phyloP scores from a whole-genome alignment of 2,329 filamentous ascomycete species.

The Penicillium sclerotigenum region DNA sequence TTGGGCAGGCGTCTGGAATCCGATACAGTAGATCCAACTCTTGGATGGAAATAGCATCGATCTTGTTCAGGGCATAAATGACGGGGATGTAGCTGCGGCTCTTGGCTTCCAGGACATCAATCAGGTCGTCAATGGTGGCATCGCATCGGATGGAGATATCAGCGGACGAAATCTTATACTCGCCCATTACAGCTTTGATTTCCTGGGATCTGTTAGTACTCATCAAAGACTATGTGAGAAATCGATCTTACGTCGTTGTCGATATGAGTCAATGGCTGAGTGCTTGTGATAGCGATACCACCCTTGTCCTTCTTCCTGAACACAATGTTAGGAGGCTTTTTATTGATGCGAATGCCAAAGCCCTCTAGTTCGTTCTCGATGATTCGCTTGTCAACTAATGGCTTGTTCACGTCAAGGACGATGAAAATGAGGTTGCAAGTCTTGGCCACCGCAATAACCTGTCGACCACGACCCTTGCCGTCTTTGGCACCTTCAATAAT shows the following conservation, averaged over 20 bases:
- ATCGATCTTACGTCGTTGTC: constrained; percentile 63
- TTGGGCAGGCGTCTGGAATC: constrained; percentile 94
- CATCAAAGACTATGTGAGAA: background rate
- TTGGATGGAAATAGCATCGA: constrained; percentile 96
- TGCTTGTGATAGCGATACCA: constrained; percentile 93
- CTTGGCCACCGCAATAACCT: constrained; percentile 98
- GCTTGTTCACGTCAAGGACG: constrained; percentile 97
- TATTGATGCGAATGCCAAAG: constrained; percentile 97
- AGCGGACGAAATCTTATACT: constrained; percentile 94
- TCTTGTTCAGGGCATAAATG: constrained; percentile 98
- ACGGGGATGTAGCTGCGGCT: constrained; percentile 97
- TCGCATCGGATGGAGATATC: constrained; percentile 98
- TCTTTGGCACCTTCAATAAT: constrained; percentile 99
- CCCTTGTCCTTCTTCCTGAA: constrained; percentile 99
- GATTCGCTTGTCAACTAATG: constrained; percentile 90
- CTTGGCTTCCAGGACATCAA: constrained; percentile 92
- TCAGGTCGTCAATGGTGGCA: constrained; percentile 93
- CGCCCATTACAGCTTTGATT: constrained; percentile 95
- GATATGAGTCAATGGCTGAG: constrained; percentile 86
- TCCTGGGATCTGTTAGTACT: constrained; percentile 50
- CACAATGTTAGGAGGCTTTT: constrained; percentile 94
- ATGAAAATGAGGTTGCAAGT: constrained; percentile 99
- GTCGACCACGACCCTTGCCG: constrained; percentile 92
- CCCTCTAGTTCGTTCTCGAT: constrained; percentile 95
- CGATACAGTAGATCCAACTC: constrained; percentile 94